These are phyloP conservation scores for Saccharum hybrid DNA, from an alignment of 202 grass and related monocot species.

Conservation along the genomic window DNA sequence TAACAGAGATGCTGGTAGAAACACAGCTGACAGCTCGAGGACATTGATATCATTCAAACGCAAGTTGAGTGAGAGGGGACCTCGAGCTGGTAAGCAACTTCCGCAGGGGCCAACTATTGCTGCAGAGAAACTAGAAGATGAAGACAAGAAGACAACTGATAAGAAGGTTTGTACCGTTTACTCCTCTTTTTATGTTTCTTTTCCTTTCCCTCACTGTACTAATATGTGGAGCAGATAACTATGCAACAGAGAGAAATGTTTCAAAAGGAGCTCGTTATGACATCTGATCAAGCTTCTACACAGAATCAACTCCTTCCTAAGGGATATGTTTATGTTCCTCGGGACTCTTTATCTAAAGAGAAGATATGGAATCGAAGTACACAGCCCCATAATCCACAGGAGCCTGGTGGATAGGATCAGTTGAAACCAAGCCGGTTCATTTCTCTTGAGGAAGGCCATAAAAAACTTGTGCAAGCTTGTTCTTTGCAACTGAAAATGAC, in stretches of 20 bases:
- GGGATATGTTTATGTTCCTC: slow-evolving; percentile 89
- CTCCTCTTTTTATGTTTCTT: slow-evolving; percentile 32
- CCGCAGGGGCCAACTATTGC: slow-evolving; percentile 52
- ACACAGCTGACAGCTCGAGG: slow-evolving; percentile 79
- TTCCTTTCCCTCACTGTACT: slow-evolving; percentile 36
- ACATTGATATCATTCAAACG: slow-evolving; percentile 81
- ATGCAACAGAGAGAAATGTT: slow-evolving; percentile 79
- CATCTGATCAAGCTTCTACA: slow-evolving; percentile 87
- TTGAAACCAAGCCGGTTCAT: slow-evolving; percentile 46
- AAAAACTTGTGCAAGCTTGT: slow-evolving; percentile 35
- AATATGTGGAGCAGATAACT: slow-evolving; percentile 40
- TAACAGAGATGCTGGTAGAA: slow-evolving; percentile 60
- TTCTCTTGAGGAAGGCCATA: slow-evolving; percentile 35
- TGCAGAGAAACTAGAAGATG: slow-evolving; percentile 62
- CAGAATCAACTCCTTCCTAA: slow-evolving; percentile 92
- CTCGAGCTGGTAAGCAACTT: slow-evolving; percentile 81
- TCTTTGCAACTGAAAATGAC: slow-evolving; percentile 38
- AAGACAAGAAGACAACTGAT: slow-evolving; percentile 68
- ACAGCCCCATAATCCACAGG: slow-evolving; percentile 65
- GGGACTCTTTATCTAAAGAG: slow-evolving; percentile 90
- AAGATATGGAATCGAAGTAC: slow-evolving; percentile 58
- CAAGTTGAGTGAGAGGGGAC: slow-evolving; percentile 72
- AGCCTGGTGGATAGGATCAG: slow-evolving; percentile 83
- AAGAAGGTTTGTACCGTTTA: slow-evolving; percentile 57
- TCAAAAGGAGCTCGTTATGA: slow-evolving; percentile 90